Percentiles rank a stretch among this genome's conserved stretches.
Conservation (phyloP, 2,329 filamentous ascomycete species). For the Xylaria multiplex region DNA sequence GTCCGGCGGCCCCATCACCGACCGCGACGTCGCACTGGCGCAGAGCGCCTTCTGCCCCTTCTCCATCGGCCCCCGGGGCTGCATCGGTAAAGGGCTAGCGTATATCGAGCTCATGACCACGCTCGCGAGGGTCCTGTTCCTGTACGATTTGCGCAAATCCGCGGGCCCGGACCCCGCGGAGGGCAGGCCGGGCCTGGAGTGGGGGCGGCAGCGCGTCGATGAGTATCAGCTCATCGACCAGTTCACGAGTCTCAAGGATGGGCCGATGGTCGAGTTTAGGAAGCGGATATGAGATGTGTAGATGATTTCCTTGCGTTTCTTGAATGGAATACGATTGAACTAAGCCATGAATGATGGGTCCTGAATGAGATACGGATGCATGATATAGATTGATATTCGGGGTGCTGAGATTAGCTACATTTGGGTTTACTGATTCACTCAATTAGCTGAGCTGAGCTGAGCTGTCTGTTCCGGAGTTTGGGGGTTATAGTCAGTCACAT, state of each 20-base stretch:
- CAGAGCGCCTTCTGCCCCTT: conserved; percentile 80
- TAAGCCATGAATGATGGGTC: no score
- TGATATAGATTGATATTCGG: not conserved
- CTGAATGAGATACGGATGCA: not conserved
- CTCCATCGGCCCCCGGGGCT: conserved; percentile 74
- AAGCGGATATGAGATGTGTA: conserved; percentile 39
- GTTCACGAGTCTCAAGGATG: conserved; percentile 79
- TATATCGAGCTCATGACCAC: conserved; percentile 74
- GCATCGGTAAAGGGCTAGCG: conserved; percentile 76
- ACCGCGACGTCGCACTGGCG: conserved; percentile 64
- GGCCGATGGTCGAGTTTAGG: conserved; percentile 73
- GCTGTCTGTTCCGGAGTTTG: no score
- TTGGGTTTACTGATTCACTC: no score
- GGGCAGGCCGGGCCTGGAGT: conserved; percentile 59
- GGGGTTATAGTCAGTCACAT: not conserved
- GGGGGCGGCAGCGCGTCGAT: conserved; percentile 62
- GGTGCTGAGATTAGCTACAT: not conserved
- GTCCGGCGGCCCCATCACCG: conserved; percentile 53
- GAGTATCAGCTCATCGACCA: conserved; percentile 79
- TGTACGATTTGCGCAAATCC: conserved; percentile 68
- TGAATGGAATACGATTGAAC: not conserved
- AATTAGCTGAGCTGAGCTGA: no score
- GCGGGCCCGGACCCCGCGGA: conserved; percentile 63
- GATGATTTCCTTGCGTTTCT: not conserved
- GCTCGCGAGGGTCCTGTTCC: conserved; percentile 68